phyloP scores from a whole-genome alignment of 164 flowering plant species.

The Cinnamomum micranthum region DNA sequence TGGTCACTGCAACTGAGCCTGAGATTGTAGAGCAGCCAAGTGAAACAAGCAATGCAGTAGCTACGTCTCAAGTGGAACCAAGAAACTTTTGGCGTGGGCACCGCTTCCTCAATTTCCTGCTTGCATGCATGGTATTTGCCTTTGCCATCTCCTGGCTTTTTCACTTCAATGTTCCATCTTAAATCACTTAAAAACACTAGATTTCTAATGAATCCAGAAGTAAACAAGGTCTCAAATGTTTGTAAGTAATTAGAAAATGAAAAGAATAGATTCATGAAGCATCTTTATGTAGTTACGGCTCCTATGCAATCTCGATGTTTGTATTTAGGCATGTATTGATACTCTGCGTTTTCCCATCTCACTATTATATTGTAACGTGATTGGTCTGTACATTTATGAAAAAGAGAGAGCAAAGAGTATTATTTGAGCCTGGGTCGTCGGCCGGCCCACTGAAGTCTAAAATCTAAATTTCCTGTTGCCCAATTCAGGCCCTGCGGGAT shows the following conservation, averaged over 20 bases:
- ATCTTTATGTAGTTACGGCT: not conserved
- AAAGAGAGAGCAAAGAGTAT: too few relatives aligned
- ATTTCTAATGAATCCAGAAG: not conserved
- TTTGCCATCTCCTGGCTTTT: constrained; percentile 95
- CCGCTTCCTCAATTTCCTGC: constrained; percentile 72
- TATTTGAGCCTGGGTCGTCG: too few relatives aligned
- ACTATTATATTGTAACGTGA: too few relatives aligned
- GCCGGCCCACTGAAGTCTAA: too few relatives aligned
- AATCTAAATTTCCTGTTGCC: too few relatives aligned
- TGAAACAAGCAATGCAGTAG: constrained; percentile 30
- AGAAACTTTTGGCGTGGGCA: constrained; percentile 77
- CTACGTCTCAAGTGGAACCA: constrained; percentile 31
- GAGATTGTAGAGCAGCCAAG: constrained; percentile 47
- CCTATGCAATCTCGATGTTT: not conserved
- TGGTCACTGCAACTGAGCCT: constrained; percentile 44
- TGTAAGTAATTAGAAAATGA: not conserved
- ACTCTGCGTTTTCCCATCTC: not conserved
- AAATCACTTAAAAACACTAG: not conserved
- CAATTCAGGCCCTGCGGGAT: too few relatives aligned
- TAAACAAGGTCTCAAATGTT: not conserved
- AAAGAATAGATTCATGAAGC: not conserved
- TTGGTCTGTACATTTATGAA: not conserved
- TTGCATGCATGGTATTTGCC: constrained; percentile 90
- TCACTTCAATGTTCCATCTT: constrained; percentile 81
- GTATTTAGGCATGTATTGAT: not conserved